Evolutionary conservation across 2,329 filamentous ascomycete species (phyloP).

Genomic region (Huntiella omanensis): DNA sequence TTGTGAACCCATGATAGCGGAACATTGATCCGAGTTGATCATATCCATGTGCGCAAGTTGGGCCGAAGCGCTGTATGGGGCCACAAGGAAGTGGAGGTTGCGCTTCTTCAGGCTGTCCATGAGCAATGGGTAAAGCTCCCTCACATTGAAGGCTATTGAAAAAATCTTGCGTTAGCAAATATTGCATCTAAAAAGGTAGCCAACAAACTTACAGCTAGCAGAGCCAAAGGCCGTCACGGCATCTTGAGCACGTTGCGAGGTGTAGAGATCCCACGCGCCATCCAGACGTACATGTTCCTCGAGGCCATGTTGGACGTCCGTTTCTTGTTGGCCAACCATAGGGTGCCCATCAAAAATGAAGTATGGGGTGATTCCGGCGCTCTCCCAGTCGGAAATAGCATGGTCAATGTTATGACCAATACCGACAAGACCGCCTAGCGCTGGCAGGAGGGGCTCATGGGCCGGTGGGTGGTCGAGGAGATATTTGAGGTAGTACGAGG

Average conservation of each 20-base stretch:
- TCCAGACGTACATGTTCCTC: conserved; percentile 53
- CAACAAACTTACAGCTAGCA: conserved; percentile 43
- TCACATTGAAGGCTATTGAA: conserved; percentile 38
- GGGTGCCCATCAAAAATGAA: conserved; percentile 89
- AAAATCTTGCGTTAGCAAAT: not conserved
- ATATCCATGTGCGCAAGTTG: conserved; percentile 71
- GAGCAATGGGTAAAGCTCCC: conserved; percentile 58
- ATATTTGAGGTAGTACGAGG: conserved; percentile 68
- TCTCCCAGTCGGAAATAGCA: conserved; percentile 55
- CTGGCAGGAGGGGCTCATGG: conserved; percentile 75
- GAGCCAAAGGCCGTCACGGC: conserved; percentile 72
- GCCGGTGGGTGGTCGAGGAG: conserved; percentile 52
- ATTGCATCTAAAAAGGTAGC: not conserved
- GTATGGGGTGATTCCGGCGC: conserved; percentile 52
- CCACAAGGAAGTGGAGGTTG: conserved; percentile 57
- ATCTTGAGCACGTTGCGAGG: conserved; percentile 56
- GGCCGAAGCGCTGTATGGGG: conserved; percentile 73
- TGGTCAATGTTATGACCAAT: conserved; percentile 56
- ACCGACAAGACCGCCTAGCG: conserved; percentile 73
- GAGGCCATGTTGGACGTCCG: conserved; percentile 42
- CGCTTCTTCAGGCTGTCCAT: conserved; percentile 54
- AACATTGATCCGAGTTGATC: conserved; percentile 45
- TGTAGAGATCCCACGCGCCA: conserved; percentile 74
- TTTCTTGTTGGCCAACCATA: conserved; percentile 55
- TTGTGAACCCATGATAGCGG: conserved; percentile 65